A percentile compares a stretch with the other conserved stretches of the same genome.
Conservation (phyloP, 305 asterid species). For the Lippia alba region DNA sequence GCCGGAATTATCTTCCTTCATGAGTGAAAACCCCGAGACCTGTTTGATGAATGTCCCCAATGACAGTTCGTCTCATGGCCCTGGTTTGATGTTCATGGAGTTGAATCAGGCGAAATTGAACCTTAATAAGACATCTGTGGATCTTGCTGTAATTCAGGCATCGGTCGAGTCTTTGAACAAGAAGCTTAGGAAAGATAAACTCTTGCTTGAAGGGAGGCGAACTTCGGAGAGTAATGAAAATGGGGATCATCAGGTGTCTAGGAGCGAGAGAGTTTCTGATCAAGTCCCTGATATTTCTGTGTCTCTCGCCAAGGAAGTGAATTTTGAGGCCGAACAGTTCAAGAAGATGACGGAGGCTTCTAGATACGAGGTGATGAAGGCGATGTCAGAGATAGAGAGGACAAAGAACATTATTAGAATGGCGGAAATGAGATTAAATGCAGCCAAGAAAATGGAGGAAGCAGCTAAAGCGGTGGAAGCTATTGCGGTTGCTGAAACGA, state of each 20-base stretch:
- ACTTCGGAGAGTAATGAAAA: slow-evolving; percentile 26
- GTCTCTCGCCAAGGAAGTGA: slow-evolving; percentile 36
- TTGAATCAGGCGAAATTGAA: slow-evolving; percentile 65
- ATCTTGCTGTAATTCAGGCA: slow-evolving; percentile 73
- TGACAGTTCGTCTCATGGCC: slow-evolving; percentile 35
- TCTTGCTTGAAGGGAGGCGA: slow-evolving; percentile 37
- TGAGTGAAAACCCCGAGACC: slow-evolving; percentile 38
- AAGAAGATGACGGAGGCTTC: slow-evolving; percentile 89
- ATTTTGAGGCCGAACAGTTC: slow-evolving; percentile 76
- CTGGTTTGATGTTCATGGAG: slow-evolving; percentile 59
- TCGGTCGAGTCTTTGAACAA: slow-evolving; percentile 74
- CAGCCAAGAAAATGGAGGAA: slow-evolving; percentile 80
- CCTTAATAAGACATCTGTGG: slow-evolving; percentile 66
- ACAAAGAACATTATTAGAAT: slow-evolving; percentile 65
- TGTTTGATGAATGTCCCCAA: slow-evolving; percentile 15
- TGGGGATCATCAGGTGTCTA: slow-evolving; percentile 21
- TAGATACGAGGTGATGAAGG: slow-evolving; percentile 75
- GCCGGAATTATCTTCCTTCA: slow-evolving; percentile 57
- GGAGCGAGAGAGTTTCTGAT: neutral
- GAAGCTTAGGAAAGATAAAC: slow-evolving; percentile 56
- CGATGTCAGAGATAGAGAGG: slow-evolving; percentile 69
- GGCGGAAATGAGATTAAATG: slow-evolving; percentile 73
- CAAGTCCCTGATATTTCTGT: slow-evolving; percentile 27
- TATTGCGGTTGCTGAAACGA: slow-evolving; percentile 51
- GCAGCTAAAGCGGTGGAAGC: slow-evolving; percentile 82